Evolutionary conservation across 148 eudicot species (phyloP).

Genomic region (Nyssa sinensis): DNA sequence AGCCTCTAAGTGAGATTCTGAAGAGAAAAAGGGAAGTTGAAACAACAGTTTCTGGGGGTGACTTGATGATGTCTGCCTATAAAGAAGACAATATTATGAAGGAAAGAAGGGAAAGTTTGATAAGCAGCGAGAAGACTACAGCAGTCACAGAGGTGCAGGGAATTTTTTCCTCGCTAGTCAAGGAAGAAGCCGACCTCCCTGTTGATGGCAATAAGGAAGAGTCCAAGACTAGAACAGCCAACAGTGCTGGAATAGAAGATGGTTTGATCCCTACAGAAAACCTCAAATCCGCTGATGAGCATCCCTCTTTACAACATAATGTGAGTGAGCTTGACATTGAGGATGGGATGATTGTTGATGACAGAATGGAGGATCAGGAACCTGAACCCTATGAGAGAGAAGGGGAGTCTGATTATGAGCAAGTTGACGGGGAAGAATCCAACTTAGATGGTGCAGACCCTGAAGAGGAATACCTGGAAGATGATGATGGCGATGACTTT

Average conservation of each 20-base stretch:
- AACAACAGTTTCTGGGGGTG: conserved; percentile 15
- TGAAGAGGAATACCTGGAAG: conserved; percentile 56
- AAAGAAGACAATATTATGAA: conserved; percentile 9
- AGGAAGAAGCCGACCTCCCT: conserved; percentile 12
- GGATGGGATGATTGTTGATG: conserved; percentile 39
- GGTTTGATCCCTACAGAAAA: conserved; percentile 30
- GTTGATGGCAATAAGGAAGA: conserved; percentile 17
- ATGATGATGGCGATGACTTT: conserved; percentile 80
- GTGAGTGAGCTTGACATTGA: conserved; percentile 27
- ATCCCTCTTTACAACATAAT: conserved; percentile 20
- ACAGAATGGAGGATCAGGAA: conserved; percentile 34
- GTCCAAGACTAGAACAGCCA: conserved; percentile 20
- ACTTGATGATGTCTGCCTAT: background rate
- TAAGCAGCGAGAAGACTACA: background rate
- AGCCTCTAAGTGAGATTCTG: conserved; percentile 85
- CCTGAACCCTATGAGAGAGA: conserved; percentile 50
- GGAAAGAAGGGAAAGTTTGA: conserved; percentile 5
- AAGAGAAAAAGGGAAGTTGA: conserved; percentile 65
- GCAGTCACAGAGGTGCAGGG: no score
- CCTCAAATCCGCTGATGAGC: conserved; percentile 25
- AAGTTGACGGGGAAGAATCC: conserved; percentile 59
- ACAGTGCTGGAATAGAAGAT: conserved; percentile 19
- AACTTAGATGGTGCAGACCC: conserved; percentile 50
- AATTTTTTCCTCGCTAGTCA: background rate
- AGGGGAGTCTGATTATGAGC: conserved; percentile 64